phyloP scores from a whole-genome alignment of 2,329 filamentous ascomycete species.

The Zasmidium cellare region DNA sequence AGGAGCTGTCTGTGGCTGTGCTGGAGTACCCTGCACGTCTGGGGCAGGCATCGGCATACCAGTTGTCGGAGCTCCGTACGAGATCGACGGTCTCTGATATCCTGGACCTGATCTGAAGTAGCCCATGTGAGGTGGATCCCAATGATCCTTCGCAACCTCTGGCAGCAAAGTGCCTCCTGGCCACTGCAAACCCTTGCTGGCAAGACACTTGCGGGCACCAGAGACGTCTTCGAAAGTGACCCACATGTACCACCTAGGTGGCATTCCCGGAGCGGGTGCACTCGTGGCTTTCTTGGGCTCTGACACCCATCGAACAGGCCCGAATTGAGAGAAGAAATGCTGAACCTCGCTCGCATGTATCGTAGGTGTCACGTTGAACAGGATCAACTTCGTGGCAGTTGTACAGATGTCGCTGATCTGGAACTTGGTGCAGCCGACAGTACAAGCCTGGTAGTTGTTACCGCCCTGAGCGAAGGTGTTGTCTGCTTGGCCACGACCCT shows the following conservation, averaged over 20 bases:
- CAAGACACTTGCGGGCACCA: background rate
- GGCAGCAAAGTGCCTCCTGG: background rate
- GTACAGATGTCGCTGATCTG: slow-evolving; percentile 17
- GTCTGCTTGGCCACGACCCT: background rate
- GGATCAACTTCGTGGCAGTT: slow-evolving; percentile 19
- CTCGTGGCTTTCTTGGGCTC: background rate
- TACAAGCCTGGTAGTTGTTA: background rate
- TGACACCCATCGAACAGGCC: slow-evolving; percentile 4
- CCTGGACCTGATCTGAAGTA: too few relatives aligned
- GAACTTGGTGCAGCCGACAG: slow-evolving; percentile 10
- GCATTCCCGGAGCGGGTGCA: background rate
- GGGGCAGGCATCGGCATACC: slow-evolving; percentile 22
- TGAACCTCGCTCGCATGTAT: slow-evolving; percentile 3
- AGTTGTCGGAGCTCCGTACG: slow-evolving; percentile 18
- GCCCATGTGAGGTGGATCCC: background rate
- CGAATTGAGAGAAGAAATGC: slow-evolving; percentile 15
- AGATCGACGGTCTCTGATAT: background rate
- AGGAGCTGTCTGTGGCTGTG: too few relatives aligned
- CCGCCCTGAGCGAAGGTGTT: slow-evolving; percentile 3
- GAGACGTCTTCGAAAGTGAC: background rate
- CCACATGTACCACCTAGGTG: background rate
- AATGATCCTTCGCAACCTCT: slow-evolving; percentile 1
- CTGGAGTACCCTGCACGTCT: slow-evolving; percentile 12
- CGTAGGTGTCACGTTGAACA: slow-evolving; percentile 12
- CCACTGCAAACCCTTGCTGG: background rate